Evolutionary conservation across 1,284 basidiomycete species (phyloP), one percentile per base, ranked within the genome.

Genomic region (Vanrija humicola): DNA sequence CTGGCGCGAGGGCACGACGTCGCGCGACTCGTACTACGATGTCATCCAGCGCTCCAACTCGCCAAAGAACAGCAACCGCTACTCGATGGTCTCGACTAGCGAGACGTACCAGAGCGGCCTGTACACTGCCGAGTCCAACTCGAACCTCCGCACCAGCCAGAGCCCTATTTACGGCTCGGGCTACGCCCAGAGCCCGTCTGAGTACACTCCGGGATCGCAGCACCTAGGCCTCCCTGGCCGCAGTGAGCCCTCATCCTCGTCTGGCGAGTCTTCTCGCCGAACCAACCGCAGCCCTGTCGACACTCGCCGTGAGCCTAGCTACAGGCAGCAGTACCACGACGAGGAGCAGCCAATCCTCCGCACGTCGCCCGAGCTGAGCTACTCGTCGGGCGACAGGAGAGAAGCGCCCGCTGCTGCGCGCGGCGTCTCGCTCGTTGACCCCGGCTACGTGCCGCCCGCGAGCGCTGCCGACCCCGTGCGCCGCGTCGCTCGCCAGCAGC

Each of bases 1-100:
- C 61, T 97, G 90, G 89, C 92, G 87, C 83, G 87, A 79, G 66
- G 91, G 91, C 16, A 85, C 83, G 9, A 84, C 86, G 63, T 90
- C 89, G 16, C 82, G 88, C 60, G 93, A 96, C 70, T 92, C 90
- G 29, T 67, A 71, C 53, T 70, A 69, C 40, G 75, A 75, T 58
- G 64, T 72, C 3, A 65, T 72, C 15, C 66, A 72, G 46, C 61
- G 74, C 19, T 64, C 68, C 21, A 65, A 56, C 46, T 73, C 73
- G 38, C 80, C 82, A 6, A 44, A 23, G 61, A 52, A 29, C 52
- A 46, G 38, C 18, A 63, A 87, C 64, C 82, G 90, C 25, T 86
- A 89, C 66, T 92, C 89, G 8, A 76, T 86, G 69, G 83, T 84
- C 5, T 91, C 89, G 1, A 85, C 84, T 34, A 84, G 84, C 51